These are phyloP conservation scores for Populus trichocarpa DNA, from an alignment of 441 rosid species.

Conservation along the genomic window DNA sequence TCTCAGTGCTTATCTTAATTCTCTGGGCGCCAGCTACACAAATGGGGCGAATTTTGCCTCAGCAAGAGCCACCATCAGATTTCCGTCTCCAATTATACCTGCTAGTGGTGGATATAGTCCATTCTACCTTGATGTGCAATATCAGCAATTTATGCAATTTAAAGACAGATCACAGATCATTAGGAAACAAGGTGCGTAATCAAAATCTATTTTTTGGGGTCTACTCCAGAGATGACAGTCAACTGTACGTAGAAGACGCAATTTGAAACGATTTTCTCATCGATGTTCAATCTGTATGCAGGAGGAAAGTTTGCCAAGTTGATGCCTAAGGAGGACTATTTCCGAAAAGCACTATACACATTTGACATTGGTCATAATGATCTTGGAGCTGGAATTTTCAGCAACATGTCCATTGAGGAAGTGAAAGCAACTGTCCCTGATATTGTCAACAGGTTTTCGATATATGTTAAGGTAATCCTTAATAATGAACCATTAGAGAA, in stretches of 20 bases:
- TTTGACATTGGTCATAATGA: constrained; percentile 88
- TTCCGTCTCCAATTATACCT: constrained; percentile 26
- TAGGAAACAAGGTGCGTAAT: constrained; percentile 13
- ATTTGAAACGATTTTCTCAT: constrained; percentile 8
- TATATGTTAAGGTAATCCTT: constrained; percentile 50
- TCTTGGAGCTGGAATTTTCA: constrained; percentile 40
- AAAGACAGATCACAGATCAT: constrained; percentile 47
- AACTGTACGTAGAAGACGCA: background rate
- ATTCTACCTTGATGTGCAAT: constrained; percentile 67
- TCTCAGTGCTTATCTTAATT: constrained; percentile 41
- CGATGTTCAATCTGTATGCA: background rate
- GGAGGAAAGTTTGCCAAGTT: constrained; percentile 29
- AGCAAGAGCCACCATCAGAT: constrained; percentile 33
- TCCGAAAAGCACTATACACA: constrained; percentile 62
- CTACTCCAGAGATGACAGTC: background rate
- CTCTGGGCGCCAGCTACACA: constrained; percentile 31
- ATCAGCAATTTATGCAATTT: constrained; percentile 62
- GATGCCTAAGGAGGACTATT: constrained; percentile 35
- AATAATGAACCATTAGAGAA: background rate
- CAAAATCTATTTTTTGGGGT: background rate
- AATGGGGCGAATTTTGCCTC: constrained; percentile 53
- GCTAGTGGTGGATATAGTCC: constrained; percentile 50
- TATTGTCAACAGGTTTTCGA: constrained; percentile 45
- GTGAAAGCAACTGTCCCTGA: constrained; percentile 58
- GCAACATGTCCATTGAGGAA: constrained; percentile 40